Base-by-base conservation (phyloP, 495 filamentous ascomycete species). In the Xylaria sp. region DNA sequence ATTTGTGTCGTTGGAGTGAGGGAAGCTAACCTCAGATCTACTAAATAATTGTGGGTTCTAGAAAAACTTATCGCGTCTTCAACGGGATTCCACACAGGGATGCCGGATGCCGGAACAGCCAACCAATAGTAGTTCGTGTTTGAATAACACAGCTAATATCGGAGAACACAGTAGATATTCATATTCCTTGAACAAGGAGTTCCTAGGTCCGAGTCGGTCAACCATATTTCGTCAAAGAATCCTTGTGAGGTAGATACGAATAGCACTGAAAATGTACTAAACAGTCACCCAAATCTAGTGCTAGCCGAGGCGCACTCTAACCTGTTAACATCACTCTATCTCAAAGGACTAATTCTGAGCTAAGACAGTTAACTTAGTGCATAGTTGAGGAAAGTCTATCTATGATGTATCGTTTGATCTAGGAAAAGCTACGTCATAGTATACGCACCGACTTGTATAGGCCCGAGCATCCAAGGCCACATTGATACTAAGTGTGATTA, bases 371-470 rank as follows among this genome's bases (percentile, higher is more conserved):
- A 43, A 24, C 17, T 2, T 57, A 15, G 53, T 31, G n/a, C 24
- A 21, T 26, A n/a, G 1, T 5, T 31, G 4, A 15, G 48, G 17
- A 6, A 14, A 58, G 44, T 68, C 37, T 31, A 21, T 35, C 12
- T 24, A 59, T 61, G 66, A 68, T 61, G 66, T 41, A 68, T 37
- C 4, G 41, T 59, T 43, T 17, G 41, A 37, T 15, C 7, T 3
- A 31, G 15, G 46, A 37, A 19, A 52, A 58, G 15, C 35, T 48
- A 24, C 66, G 66, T 61, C 66, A 68, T 61, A 61, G 19, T 21
- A 37, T 15, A 52, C 40, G 29, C 50, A 24, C 29, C 19, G 1
- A 26, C 35, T 41, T 63, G n/a, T 35, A 0, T 17, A 61, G 35
- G 7, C 33, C 21, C 33, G 2, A 40, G 31, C 15, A 29, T 33